These are phyloP conservation scores for Leptographium flavum DNA, from an alignment of 2,329 filamentous ascomycete genomes.

Conservation along the genomic window DNA sequence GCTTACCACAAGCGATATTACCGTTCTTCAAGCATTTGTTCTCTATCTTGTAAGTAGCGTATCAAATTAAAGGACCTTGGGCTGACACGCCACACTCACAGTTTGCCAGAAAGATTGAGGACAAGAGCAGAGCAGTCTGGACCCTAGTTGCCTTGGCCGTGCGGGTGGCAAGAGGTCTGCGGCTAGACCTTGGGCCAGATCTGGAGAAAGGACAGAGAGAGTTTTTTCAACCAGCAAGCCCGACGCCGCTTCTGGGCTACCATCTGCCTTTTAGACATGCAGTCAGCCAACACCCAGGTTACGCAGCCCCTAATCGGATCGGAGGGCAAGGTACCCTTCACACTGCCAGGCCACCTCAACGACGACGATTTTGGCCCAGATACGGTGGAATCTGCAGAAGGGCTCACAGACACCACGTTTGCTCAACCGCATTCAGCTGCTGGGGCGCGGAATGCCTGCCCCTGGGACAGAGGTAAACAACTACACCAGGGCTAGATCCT, in stretches of 20 bases:
- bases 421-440: constrained; percentile 12
- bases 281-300: constrained; percentile 9
- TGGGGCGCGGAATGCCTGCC: constrained; percentile 11
- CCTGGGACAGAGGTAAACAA: constrained; percentile 7
- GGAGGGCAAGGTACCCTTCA: constrained; percentile 5
- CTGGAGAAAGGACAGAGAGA: too few relatives aligned
- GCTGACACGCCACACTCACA: not conserved
- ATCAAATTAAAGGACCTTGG: too few relatives aligned
- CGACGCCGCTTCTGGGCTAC: constrained; percentile 12
- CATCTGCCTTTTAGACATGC: constrained; percentile 14
- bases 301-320: constrained; percentile 13
- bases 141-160: constrained; percentile 16
- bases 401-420: constrained; percentile 17
- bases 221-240: constrained; percentile 13
- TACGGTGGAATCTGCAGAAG: constrained; percentile 7
- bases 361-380: constrained; percentile 11
- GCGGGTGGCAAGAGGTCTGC: constrained; percentile 15
- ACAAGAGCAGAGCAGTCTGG: constrained; percentile 16
- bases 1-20: constrained; percentile 15
- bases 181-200: constrained; percentile 3
- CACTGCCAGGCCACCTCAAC: constrained; percentile 10
- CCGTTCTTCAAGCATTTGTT: constrained; percentile 17
- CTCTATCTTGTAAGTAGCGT: constrained; percentile 16
- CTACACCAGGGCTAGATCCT: not conserved
- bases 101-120: constrained; percentile 4